Evolutionary conservation across 2,329 filamentous ascomycete genomes (phyloP), one percentile per base, ranked within the genome.

Genomic region (Neocatenulostroma microsporum): DNA sequence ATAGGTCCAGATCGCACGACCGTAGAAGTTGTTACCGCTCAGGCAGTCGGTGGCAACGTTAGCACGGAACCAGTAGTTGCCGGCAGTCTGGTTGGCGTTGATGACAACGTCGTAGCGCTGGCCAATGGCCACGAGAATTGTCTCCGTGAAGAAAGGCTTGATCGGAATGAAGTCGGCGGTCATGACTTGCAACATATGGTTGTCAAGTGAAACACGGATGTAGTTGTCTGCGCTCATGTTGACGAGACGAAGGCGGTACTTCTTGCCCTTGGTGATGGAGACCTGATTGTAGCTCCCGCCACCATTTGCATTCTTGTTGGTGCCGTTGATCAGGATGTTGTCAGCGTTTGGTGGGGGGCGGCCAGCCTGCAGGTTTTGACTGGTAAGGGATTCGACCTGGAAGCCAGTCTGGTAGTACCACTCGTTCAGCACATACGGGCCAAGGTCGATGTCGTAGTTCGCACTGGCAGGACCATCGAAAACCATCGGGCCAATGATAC

Each of bases 361-460:
- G 7, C 29, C 26, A 8, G 42, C 25, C 8, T 37, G 38, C 24
- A 57, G 57, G 24, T 52, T 49, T 42, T 60, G 54, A 48, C 53
- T 41, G 2, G 56, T 45, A 48, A 57, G 31, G 49, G 47, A 30
- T 52, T 51, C 44, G 3, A 49, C 45, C 3, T 46, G 44, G 36
- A 41, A 48, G 14, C 53, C 47, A 14, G 49, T 50, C 15, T 41
- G 46, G 37, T 57, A 57, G 42, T 55, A 42, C 78, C 78, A 84
- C 49, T 84, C 80, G 12, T 67, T 71, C 5, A 82, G 51, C 18
- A 77, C 64, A 1, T 82, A 47, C 9, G 68, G 58, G 3, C 80
- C 79, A 0, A 81, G 62, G 48, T 84, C 80, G 32, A 72, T 65
- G 41, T 84, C 77, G 47, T 80, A 81, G 48, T 75, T 66, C 11